These are phyloP conservation scores for Annulohypoxylon moriforme DNA, from an alignment of 495 filamentous ascomycete species.

Conservation along the genomic window DNA sequence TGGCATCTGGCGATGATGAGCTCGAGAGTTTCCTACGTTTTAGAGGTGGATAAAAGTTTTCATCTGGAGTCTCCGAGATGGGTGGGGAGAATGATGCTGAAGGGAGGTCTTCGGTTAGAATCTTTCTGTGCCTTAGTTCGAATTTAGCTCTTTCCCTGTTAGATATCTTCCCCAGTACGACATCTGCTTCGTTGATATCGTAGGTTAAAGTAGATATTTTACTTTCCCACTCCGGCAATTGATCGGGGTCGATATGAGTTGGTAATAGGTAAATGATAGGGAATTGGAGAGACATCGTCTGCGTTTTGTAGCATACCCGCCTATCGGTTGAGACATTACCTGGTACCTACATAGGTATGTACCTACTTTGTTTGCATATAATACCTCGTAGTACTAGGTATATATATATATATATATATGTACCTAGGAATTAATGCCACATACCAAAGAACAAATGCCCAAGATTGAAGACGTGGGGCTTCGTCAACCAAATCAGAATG, in stretches of 20 bases:
- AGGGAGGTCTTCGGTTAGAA: constrained; percentile 71
- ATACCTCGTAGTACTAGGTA: too few species aligned
- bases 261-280: constrained; percentile 81
- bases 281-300: constrained; percentile 52
- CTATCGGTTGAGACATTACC: too few species aligned
- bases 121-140: constrained; percentile 73
- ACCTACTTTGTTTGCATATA: too few species aligned
- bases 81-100: constrained; percentile 5
- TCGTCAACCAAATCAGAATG: too few species aligned
- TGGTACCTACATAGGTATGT: too few species aligned
- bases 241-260: constrained; percentile 71
- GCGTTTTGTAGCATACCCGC: constrained; percentile 5
- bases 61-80: background rate
- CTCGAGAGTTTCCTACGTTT: constrained; percentile 53
- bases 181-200: constrained; percentile 74
- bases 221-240: constrained; percentile 71
- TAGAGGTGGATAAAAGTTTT: constrained; percentile 3
- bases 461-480: too few species aligned
- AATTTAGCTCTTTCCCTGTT: constrained; percentile 77
- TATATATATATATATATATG: too few species aligned
- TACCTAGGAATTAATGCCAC: too few species aligned
- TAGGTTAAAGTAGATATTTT: constrained; percentile 74
- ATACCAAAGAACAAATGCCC: too few species aligned
- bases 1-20: background rate
- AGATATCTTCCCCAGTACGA: constrained; percentile 78